phyloP scores from a whole-genome alignment of 805 yeast species.

The Teunomyces lycoperdinae region DNA sequence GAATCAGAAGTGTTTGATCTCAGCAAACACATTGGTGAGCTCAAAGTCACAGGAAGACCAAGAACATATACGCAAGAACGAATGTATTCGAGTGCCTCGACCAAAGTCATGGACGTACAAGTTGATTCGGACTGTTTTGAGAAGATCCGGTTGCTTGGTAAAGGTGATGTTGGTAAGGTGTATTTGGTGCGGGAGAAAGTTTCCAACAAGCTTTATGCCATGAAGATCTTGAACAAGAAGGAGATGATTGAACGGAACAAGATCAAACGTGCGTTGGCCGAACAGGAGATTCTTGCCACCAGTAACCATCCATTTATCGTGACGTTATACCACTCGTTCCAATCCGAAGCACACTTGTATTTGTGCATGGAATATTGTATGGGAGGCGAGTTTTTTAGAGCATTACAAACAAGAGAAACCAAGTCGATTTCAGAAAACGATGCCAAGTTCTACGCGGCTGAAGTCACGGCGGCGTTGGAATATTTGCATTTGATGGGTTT shows the following conservation, averaged over 20 bases:
- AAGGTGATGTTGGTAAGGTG: constrained; percentile 98
- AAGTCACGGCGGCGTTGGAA: constrained; percentile 95
- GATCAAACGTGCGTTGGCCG: constrained; percentile 91
- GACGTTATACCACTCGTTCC: constrained; percentile 93
- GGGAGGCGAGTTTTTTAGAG: constrained; percentile 99
- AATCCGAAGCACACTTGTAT: constrained; percentile 85
- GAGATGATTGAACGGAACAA: constrained; percentile 96
- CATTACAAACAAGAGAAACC: constrained; percentile 84
- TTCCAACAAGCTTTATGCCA: constrained; percentile 76
- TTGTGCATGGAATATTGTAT: constrained; percentile 98
- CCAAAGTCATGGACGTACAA: constrained; percentile 69
- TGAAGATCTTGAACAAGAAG: constrained; percentile 84
- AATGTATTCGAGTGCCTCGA: constrained; percentile 71
- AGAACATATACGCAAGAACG: constrained; percentile 46
- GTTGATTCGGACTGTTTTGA: constrained; percentile 88
- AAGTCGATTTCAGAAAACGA: constrained; percentile 85
- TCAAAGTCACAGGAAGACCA: constrained; percentile 35
- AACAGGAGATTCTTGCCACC: constrained; percentile 93
- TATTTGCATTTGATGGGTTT: constrained; percentile 96
- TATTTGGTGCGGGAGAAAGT: constrained; percentile 83
- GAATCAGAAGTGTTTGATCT: constrained; percentile 39
- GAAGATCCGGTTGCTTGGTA: constrained; percentile 84
- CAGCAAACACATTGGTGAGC: constrained; percentile 43
- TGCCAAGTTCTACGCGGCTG: constrained; percentile 93
- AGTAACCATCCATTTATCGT: constrained; percentile 97